These are phyloP conservation scores for Curvularia sp. DNA, from an alignment of 2,329 filamentous ascomycete species.

Conservation along the genomic window DNA sequence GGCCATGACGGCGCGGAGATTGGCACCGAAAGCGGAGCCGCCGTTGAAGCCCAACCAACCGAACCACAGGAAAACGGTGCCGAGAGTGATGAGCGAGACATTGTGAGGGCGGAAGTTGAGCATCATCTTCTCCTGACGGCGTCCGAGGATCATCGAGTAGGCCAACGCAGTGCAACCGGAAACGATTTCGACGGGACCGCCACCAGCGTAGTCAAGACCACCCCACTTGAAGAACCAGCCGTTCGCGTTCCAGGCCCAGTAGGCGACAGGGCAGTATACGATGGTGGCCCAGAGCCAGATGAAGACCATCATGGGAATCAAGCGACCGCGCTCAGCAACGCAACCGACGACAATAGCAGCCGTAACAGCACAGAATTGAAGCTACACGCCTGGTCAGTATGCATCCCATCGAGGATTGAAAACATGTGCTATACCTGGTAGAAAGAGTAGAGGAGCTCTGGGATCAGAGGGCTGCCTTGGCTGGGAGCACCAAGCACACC, in stretches of 20 bases:
- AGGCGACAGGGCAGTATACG: constrained; percentile 95
- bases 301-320: constrained; percentile 94
- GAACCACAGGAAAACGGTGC: constrained; percentile 96
- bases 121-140: constrained; percentile 99
- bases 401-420: too few species aligned
- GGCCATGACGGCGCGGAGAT: constrained; percentile 91
- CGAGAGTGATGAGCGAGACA: constrained; percentile 94
- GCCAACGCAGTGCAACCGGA: constrained; percentile 92
- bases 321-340: constrained; percentile 90
- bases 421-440: constrained; percentile 71
- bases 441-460: constrained; percentile 90
- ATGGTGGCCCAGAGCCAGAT: constrained; percentile 95
- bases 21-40: constrained; percentile 90
- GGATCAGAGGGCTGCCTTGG: constrained; percentile 84
- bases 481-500: constrained; percentile 85
- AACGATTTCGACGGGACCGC: constrained; percentile 95
- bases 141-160: constrained; percentile 94
- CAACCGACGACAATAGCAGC: constrained; percentile 90
- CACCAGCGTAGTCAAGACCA: constrained; percentile 94
- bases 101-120: constrained; percentile 99
- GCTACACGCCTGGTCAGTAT: constrained; percentile 59
- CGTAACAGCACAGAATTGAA: constrained; percentile 97
- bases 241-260: constrained; percentile 95
- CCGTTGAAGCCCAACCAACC: constrained; percentile 99
- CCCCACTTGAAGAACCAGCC: constrained; percentile 93